A percentile compares a stretch with the other conserved stretches of the same genome.
Conservation (phyloP, 495 filamentous ascomycete genomes). For the Hypoxylon subgilvum region DNA sequence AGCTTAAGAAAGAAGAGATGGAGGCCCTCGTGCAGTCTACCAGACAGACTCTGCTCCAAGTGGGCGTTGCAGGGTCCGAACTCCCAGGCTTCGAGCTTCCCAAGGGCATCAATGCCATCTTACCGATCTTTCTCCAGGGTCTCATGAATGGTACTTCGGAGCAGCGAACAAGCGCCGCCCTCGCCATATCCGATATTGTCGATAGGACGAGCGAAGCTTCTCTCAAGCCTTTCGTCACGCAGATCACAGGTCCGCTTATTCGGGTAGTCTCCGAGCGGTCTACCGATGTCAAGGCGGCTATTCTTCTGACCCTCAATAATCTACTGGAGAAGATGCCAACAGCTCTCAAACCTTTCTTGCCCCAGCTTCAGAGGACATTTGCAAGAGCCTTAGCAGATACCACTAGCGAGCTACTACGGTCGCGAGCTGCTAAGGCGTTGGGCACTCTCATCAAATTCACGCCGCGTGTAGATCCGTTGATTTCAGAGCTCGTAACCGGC, state of each 20-base stretch:
- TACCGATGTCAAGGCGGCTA: slow-evolving; percentile 92
- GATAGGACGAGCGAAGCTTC: slow-evolving; percentile 84
- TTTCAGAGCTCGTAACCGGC: slow-evolving; percentile 84
- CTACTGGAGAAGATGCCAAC: slow-evolving; percentile 95
- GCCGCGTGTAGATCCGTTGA: slow-evolving; percentile 89
- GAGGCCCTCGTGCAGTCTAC: slow-evolving; percentile 89
- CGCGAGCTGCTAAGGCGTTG: slow-evolving; percentile 90
- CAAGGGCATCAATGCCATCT: slow-evolving; percentile 95
- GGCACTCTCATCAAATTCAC: slow-evolving; percentile 96
- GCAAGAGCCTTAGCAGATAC: slow-evolving; percentile 93
- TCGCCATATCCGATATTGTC: slow-evolving; percentile 93
- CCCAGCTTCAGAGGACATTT: slow-evolving; percentile 95
- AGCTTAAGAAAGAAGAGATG: slow-evolving; percentile 97
- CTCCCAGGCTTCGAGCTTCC: slow-evolving; percentile 89
- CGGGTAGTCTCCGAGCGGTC: slow-evolving; percentile 95
- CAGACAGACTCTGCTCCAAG: slow-evolving; percentile 79
- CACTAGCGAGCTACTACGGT: slow-evolving; percentile 84
- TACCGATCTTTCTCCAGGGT: slow-evolving; percentile 97
- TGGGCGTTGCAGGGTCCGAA: slow-evolving; percentile 84
- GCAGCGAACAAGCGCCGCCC: slow-evolving; percentile 86
- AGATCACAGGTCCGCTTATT: slow-evolving; percentile 96
- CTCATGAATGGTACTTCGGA: slow-evolving; percentile 94
- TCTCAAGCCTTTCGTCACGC: slow-evolving; percentile 90
- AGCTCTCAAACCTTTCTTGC: slow-evolving; percentile 94
- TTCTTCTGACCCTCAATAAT: slow-evolving; percentile 91